Evolutionary conservation across 805 yeast species (phyloP).

Genomic region (Wickerhamomyces queroliae): DNA sequence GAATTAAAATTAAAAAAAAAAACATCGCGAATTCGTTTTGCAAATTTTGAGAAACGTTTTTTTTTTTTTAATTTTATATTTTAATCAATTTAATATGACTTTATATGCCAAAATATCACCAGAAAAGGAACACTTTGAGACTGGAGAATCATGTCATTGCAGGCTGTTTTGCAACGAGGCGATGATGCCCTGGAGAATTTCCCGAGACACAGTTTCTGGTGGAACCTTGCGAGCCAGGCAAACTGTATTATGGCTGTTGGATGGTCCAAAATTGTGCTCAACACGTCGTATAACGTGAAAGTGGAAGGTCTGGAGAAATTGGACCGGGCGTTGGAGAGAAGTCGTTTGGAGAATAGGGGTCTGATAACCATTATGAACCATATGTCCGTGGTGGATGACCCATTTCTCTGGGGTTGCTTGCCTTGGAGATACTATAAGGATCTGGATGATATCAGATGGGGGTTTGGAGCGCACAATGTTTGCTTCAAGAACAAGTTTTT

Average conservation of each 20-base stretch:
- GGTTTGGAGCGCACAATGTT: slow-evolving; percentile 87
- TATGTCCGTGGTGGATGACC: slow-evolving; percentile 90
- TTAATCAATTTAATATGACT: too few relatives aligned
- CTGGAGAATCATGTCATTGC: slow-evolving; percentile 49
- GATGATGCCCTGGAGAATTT: slow-evolving; percentile 60
- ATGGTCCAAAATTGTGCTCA: slow-evolving; percentile 55
- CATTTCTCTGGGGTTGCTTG: slow-evolving; percentile 79
- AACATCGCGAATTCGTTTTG: too few relatives aligned
- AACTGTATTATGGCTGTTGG: slow-evolving; percentile 65
- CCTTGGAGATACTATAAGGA: slow-evolving; percentile 64
- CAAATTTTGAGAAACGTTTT: too few relatives aligned
- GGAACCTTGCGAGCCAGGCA: slow-evolving; percentile 66
- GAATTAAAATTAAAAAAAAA: not conserved
- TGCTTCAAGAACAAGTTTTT: slow-evolving; percentile 60
- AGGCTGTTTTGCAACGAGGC: slow-evolving; percentile 65
- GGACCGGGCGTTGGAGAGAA: slow-evolving; percentile 55
- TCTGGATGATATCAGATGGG: slow-evolving; percentile 79
- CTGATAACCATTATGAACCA: slow-evolving; percentile 87
- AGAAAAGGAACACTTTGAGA: not conserved
- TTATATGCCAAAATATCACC: not conserved
- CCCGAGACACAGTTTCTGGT: slow-evolving; percentile 50
- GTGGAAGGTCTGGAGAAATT: slow-evolving; percentile 59
- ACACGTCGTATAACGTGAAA: slow-evolving; percentile 57
- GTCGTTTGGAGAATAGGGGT: slow-evolving; percentile 65
- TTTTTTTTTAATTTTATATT: too few relatives aligned